Base-by-base conservation (phyloP, 2,329 filamentous ascomycete genomes). In the Colletotrichum higginsianum region DNA sequence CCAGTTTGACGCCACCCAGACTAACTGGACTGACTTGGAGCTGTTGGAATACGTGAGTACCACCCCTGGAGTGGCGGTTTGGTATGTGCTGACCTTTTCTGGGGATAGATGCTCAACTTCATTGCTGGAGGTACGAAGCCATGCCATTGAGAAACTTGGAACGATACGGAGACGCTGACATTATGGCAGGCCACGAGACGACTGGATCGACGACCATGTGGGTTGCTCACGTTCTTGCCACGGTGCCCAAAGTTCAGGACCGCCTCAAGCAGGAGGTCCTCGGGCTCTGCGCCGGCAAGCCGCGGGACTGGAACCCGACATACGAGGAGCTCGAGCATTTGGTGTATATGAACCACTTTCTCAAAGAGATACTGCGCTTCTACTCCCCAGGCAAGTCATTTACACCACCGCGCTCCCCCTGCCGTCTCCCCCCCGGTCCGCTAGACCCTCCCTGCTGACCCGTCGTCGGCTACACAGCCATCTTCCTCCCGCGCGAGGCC, bases 291-390 rank as follows among this genome's bases (percentile, higher is more conserved):
- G 79, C 75, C 30, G 72, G 79, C 74, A 74, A 75, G 26, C 66
- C 72, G n/a, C 69, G 55, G 26, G 73, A 67, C 8, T 83, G 82
- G 82, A 35, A 75, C 30, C 74, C 75, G 9, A 77, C 79, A 55
- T 84, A 81, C 66, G 82, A 82, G 16, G 81, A 84, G 62, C 77
- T 83, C 13, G 74, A 72, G 46, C 52, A 77, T 84, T 92, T 69
- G 88, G 90, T 77, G 3, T 83, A 82, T 69, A 72, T 84, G 15
- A 79, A 81, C 72, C 81, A 80, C 50, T 82, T 84, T 8, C 77
- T 79, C 71, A 81, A 75, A 71, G 82, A 84, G 74, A 74, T 82
- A 11, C 65, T 84, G 26, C 79, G 82, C 5, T 79, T 81, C 73
- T 81, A 79, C 66, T 75, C 80, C 4, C 82, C 82, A 35, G 73